A percentile compares a stretch with the other conserved stretches of the same genome.
Evolutionary conservation across 176 grass and related monocot species (phyloP).

Genomic region (Luzula sylvatica): DNA sequence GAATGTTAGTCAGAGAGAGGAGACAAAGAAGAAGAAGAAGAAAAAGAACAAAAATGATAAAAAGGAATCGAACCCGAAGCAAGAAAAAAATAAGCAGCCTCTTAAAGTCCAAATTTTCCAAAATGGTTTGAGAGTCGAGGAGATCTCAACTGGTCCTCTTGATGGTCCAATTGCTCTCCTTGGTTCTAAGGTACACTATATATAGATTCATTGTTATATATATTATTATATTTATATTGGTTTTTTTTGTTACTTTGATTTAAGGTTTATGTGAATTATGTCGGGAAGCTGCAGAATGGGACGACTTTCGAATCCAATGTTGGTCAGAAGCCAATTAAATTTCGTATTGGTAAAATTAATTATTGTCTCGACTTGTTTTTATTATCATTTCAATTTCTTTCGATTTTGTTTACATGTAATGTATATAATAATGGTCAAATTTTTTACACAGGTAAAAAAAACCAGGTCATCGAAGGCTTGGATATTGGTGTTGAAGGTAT

Average conservation of each 20-base stretch:
- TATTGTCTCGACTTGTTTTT: not conserved
- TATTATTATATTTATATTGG: not conserved
- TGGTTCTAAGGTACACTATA: conserved; percentile 54
- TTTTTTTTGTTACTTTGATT: not conserved
- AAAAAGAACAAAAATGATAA: conserved; percentile 40
- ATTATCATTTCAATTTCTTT: not conserved
- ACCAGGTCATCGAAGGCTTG: conserved; percentile 86
- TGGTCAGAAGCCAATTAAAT: conserved; percentile 53
- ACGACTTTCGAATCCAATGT: conserved; percentile 77
- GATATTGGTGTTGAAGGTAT: conserved; percentile 77
- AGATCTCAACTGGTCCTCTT: conserved; percentile 58
- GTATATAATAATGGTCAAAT: not conserved
- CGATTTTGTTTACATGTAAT: conserved; percentile 2
- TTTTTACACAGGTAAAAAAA: conserved; percentile 61
- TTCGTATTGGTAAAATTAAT: conserved; percentile 63
- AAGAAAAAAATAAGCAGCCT: conserved; percentile 29
- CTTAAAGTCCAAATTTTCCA: conserved; percentile 47
- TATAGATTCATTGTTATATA: not conserved
- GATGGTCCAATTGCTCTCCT: conserved; percentile 65
- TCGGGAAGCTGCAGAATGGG: conserved; percentile 85
- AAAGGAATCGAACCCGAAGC: conserved; percentile 13
- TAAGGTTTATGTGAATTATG: conserved; percentile 76
- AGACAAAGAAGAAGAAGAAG: conserved; percentile 44
- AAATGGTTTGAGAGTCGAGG: conserved; percentile 72
- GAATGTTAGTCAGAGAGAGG: not conserved